Percentiles rank a stretch among this genome's conserved stretches.
Conservation (phyloP, 129 eudicot species). For the Logfia minima region DNA sequence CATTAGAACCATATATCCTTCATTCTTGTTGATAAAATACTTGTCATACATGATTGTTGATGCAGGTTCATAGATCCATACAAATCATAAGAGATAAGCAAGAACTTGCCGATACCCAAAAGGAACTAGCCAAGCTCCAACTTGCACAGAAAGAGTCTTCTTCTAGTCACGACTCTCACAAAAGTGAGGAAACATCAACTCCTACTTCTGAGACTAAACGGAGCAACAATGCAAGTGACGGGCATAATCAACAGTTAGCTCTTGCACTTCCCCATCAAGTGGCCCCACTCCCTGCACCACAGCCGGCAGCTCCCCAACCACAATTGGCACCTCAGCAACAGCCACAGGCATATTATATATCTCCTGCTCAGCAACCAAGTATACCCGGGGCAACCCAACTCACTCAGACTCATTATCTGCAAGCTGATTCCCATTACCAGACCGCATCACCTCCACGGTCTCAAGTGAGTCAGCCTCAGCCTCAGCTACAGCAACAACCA, state of each 20-base stretch:
- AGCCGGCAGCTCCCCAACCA: neutral
- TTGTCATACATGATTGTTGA: neutral
- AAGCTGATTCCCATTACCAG: neutral
- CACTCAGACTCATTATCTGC: constrained; percentile 27
- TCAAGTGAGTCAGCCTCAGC: neutral
- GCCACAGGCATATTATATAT: constrained; percentile 41
- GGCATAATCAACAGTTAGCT: constrained; percentile 65
- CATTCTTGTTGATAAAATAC: neutral
- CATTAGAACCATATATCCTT: too few species aligned
- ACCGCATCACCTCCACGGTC: neutral
- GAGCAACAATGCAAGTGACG: constrained; percentile 44
- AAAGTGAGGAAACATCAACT: constrained; percentile 45
- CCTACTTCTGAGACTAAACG: constrained; percentile 28
- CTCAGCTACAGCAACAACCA: neutral
- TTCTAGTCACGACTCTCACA: constrained; percentile 38
- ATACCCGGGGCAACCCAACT: constrained; percentile 29
- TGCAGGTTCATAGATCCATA: constrained; percentile 85
- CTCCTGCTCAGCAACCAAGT: constrained; percentile 41
- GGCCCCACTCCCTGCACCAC: constrained; percentile 27
- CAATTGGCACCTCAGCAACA: constrained; percentile 25
- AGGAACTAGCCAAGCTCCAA: constrained; percentile 83
- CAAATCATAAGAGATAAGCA: constrained; percentile 90
- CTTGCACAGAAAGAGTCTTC: constrained; percentile 68
- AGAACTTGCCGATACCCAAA: constrained; percentile 84
- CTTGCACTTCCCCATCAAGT: constrained; percentile 51